phyloP scores from a whole-genome alignment of 352 stramenopile genomes.

The Phytophthora tubulina region DNA sequence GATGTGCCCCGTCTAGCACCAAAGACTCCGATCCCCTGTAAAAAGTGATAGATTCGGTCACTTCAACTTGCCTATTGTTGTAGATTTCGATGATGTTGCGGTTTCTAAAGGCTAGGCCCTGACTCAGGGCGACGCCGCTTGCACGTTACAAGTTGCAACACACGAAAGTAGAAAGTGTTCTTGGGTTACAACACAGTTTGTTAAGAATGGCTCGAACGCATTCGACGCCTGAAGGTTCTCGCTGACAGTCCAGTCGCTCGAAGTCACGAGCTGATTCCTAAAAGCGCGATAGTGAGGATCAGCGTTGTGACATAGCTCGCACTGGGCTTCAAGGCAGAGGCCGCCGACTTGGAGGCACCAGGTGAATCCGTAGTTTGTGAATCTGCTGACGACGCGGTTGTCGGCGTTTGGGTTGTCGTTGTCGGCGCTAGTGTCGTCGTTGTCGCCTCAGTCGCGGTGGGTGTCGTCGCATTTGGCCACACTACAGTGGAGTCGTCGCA shows the following conservation, averaged over 20 bases:
- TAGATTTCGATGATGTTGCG: no score
- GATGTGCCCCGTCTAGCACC: no score
- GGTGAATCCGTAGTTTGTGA: slow-evolving; percentile 11
- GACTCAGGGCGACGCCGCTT: no score
- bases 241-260: not conserved
- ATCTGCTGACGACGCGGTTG: not conserved
- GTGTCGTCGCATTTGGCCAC: slow-evolving; percentile 6
- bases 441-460: not conserved
- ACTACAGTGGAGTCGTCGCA: slow-evolving; percentile 8
- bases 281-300: not conserved
- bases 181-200: no score
- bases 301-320: not conserved
- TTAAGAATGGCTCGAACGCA: no score
- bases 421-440: not conserved
- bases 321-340: not conserved
- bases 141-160: no score
- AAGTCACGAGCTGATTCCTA: not conserved
- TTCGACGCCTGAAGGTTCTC: not conserved
- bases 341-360: not conserved
- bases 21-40: no score
- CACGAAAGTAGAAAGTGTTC: no score
- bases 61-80: no score
- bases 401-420: slow-evolving; percentile 1
- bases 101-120: no score
- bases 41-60: no score